Evolutionary conservation across 139 green algal species (phyloP).

Genomic region (Mesostigma viride): DNA sequence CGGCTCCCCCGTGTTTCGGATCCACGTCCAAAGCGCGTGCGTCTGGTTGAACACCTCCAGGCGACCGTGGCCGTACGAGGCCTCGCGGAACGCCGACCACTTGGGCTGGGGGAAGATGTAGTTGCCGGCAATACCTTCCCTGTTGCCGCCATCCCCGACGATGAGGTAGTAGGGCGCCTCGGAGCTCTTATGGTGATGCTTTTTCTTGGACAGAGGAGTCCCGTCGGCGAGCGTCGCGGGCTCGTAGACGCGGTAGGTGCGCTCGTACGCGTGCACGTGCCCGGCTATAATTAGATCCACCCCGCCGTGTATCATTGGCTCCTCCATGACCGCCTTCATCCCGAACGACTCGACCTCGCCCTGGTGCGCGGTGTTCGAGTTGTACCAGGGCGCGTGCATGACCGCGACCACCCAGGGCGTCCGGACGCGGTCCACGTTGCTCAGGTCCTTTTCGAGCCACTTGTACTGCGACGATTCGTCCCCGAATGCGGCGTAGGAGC

Average conservation of each 20-base stretch:
- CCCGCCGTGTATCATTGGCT: slow-evolving; percentile 43
- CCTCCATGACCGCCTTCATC: slow-evolving; percentile 49
- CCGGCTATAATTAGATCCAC: slow-evolving; percentile 62
- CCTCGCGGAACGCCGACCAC: slow-evolving; percentile 50
- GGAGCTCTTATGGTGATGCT: too few species aligned
- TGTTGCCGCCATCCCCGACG: slow-evolving; percentile 70
- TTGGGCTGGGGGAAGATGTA: slow-evolving; percentile 37
- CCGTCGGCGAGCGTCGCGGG: too few species aligned
- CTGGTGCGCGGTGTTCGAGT: slow-evolving; percentile 53
- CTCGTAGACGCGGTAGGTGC: slow-evolving; percentile 21
- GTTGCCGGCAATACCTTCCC: slow-evolving; percentile 46
- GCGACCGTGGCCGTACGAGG: slow-evolving; percentile 51
- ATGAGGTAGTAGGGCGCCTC: too few species aligned
- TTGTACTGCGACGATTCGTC: slow-evolving; percentile 38
- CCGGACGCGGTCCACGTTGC: slow-evolving; percentile 40
- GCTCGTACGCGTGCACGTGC: slow-evolving; percentile 68
- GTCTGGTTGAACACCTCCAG: slow-evolving; percentile 53
- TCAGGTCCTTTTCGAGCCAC: slow-evolving; percentile 61
- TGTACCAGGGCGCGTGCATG: slow-evolving; percentile 72
- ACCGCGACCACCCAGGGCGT: slow-evolving; percentile 66
- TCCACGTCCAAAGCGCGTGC: slow-evolving; percentile 47
- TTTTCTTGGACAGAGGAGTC: too few species aligned
- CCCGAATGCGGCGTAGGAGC: slow-evolving; percentile 38
- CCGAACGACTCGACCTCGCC: slow-evolving; percentile 49
- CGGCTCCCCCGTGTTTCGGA: too few species aligned